These are phyloP conservation scores for Volutella citrinella DNA, from an alignment of 2,329 filamentous ascomycete genomes.

Conservation along the genomic window DNA sequence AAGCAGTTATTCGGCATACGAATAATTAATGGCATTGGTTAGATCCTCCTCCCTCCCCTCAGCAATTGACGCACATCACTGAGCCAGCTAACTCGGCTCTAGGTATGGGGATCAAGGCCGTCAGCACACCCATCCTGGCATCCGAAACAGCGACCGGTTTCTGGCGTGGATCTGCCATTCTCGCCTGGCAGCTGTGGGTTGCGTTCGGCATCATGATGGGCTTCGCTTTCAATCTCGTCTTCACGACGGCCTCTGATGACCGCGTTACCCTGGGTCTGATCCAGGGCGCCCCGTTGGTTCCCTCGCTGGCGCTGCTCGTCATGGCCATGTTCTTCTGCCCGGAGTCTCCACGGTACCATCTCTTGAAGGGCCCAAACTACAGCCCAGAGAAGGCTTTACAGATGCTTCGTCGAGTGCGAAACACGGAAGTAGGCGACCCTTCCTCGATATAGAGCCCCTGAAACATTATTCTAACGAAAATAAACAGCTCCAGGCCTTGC, in stretches of 20 bases:
- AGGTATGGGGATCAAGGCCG: conserved; percentile 48
- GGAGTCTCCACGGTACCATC: conserved; percentile 41
- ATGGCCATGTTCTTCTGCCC: conserved; percentile 36
- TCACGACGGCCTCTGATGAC: conserved; percentile 21
- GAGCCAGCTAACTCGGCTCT: background rate
- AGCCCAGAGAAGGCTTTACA: conserved; percentile 35
- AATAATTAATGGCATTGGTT: conserved; percentile 38
- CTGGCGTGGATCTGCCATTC: conserved; percentile 45
- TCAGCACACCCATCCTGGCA: conserved; percentile 45
- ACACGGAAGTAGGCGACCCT: conserved; percentile 36
- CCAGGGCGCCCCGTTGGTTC: conserved; percentile 37
- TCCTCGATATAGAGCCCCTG: no score
- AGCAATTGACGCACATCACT: no score
- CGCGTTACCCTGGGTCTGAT: conserved; percentile 28
- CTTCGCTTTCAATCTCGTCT: conserved; percentile 36
- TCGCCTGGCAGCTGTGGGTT: conserved; percentile 47
- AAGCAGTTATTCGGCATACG: conserved; percentile 31
- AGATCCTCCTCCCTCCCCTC: no score
- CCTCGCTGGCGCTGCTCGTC: conserved; percentile 32
- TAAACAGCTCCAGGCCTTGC: conserved; percentile 36
- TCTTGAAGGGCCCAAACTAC: conserved; percentile 36
- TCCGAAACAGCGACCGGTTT: conserved; percentile 45
- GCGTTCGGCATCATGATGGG: conserved; percentile 36
- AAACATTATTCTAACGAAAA: no score
- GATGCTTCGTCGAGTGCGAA: conserved; percentile 33